Evolutionary conservation across 2,329 filamentous ascomycete genomes (phyloP).

Genomic region (Fusarium nygamai): DNA sequence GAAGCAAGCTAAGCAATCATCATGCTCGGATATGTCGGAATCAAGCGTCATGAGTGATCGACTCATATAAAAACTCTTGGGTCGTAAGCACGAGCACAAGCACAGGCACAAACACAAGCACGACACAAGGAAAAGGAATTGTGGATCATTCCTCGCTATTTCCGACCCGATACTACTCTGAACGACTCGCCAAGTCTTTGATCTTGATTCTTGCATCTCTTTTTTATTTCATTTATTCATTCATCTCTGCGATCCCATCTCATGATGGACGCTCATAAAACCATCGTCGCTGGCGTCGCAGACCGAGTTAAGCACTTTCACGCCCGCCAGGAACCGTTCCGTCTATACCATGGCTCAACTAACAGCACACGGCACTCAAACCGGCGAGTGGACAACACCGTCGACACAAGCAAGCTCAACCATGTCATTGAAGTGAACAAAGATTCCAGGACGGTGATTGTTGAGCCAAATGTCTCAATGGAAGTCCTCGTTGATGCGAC

Average conservation of each 20-base stretch:
- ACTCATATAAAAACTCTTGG: conserved; percentile 6
- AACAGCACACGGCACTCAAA: conserved; percentile 75
- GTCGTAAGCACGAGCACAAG: conserved; percentile 1
- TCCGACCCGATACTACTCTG: conserved; percentile 26
- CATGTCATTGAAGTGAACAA: conserved; percentile 70
- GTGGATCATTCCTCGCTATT: conserved; percentile 29
- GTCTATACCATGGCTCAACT: conserved; percentile 81
- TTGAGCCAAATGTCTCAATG: conserved; percentile 78
- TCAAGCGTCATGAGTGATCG: conserved; percentile 11
- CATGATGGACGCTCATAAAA: conserved; percentile 56
- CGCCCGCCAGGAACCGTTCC: conserved; percentile 63
- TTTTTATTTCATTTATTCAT: not conserved
- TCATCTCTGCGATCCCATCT: not conserved
- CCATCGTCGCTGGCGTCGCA: conserved; percentile 56
- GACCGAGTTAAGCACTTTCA: conserved; percentile 57
- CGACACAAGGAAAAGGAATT: conserved; percentile 13
- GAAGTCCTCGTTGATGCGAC: conserved; percentile 69
- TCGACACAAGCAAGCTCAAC: conserved; percentile 73
- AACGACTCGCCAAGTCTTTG: conserved; percentile 21
- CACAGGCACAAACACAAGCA: not conserved
- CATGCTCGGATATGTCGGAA: conserved; percentile 28
- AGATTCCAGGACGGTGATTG: conserved; percentile 64
- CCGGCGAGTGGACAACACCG: conserved; percentile 61
- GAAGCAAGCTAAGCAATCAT: not conserved
- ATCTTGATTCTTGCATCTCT: not conserved